phyloP scores from a whole-genome alignment of 805 yeast genomes.

The Metschnikowia gruessii region DNA sequence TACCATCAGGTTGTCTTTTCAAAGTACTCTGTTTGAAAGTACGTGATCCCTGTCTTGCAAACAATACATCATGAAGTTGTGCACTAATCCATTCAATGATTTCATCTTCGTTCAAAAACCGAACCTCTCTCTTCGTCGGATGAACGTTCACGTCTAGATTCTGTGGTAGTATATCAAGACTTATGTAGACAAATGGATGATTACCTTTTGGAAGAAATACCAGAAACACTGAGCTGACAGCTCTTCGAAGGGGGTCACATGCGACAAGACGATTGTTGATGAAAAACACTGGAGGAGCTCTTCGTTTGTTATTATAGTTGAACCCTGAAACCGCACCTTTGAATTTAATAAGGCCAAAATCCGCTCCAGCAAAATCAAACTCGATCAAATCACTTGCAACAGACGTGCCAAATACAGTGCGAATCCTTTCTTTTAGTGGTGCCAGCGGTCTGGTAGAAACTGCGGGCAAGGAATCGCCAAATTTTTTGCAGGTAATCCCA shows the following conservation, averaged over 20 bases:
- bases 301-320: constrained; percentile 65
- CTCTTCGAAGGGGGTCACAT: constrained; percentile 76
- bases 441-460: constrained; percentile 55
- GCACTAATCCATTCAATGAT: constrained; percentile 61
- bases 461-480: constrained; percentile 69
- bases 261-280: constrained; percentile 80
- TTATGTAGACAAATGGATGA: constrained; percentile 72
- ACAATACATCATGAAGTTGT: constrained; percentile 48
- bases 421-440: constrained; percentile 61
- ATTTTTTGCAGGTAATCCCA: constrained; percentile 76
- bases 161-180: constrained; percentile 61
- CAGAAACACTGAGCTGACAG: constrained; percentile 59
- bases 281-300: constrained; percentile 69
- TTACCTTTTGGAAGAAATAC: constrained; percentile 72
- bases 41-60: constrained; percentile 62
- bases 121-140: constrained; percentile 91
- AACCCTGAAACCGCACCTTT: constrained; percentile 67
- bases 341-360: constrained; percentile 49
- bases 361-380: constrained; percentile 32
- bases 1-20: constrained; percentile 12
- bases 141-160: constrained; percentile 92
- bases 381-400: constrained; percentile 64
- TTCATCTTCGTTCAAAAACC: constrained; percentile 83
- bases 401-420: constrained; percentile 66
- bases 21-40: constrained; percentile 61